Conservation (phyloP, 164 flowering plant species). For the Warburgia ugandensis region DNA sequence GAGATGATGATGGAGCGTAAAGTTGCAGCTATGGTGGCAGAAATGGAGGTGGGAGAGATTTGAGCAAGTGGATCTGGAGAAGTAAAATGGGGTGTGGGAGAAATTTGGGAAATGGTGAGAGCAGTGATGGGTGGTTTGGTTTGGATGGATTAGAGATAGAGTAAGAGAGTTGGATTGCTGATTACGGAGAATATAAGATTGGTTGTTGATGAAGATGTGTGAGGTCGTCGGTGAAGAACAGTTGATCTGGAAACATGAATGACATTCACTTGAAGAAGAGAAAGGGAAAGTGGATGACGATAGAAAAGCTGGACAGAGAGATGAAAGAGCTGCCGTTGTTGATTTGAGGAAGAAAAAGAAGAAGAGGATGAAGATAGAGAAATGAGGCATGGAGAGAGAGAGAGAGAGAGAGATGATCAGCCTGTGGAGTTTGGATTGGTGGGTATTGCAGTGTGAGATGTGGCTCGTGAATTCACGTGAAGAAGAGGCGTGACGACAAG, state of each 20-base stretch:
- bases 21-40: constrained; percentile 37
- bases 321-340: not conserved
- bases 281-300: not conserved
- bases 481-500: not conserved
- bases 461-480: constrained; percentile 6
- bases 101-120: constrained; percentile 29
- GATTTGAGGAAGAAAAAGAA: not conserved
- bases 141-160: constrained; percentile 20
- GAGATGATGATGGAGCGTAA: constrained; percentile 36
- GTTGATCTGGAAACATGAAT: constrained; percentile 57
- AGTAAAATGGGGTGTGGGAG: constrained; percentile 47
- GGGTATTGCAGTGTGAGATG: not conserved
- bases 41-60: constrained; percentile 31
- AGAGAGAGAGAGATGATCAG: not conserved
- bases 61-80: constrained; percentile 54
- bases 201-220: constrained; percentile 44
- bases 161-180: constrained; percentile 39
- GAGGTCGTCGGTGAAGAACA: constrained; percentile 47
- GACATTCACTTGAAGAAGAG: constrained; percentile 50
- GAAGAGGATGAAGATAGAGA: not conserved
- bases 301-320: not conserved
- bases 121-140: not conserved
- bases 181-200: constrained; percentile 39
- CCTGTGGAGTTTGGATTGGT: not conserved
- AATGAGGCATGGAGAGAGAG: not conserved